Evolutionary conservation across 805 yeast genomes (phyloP), one percentile per base, ranked within the genome.

Genomic region (Scheffersomyces lignosus): DNA sequence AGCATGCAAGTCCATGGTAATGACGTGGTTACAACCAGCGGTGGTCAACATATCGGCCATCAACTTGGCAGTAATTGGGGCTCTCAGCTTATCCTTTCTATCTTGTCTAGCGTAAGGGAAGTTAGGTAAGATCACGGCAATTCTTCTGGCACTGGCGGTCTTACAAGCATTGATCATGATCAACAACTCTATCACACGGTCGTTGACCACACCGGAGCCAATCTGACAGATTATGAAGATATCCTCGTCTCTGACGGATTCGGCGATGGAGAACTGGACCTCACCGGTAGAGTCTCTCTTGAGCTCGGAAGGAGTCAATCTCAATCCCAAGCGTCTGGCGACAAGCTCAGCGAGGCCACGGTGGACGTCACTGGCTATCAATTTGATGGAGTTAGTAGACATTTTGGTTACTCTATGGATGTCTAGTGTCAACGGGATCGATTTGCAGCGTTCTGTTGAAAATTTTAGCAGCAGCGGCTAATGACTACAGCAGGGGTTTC

Each of bases 81-180:
- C 93, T 60, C 95, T 74, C 36, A 85, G 77, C 56, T 86, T 86
- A 58, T 86, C 95, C 64, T 86, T 86, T 58, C 87, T 75, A 58
- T 86, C 95, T 60, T 86, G 95, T 68, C 95, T 78, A n/a, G 93
- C 93, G 50, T 86, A 86, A 8, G 90, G 90, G 62, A 83, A 86
- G 57, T 80, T 84, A 36, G 95, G 93, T 46, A 86, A 75, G 13
- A 86, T 86, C 5, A 87, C 93, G 2, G 91, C 84, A 56, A 86
- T 82, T 57, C 88, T 75, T 57, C 93, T 75, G 14, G 91, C 93
- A 36, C 87, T 80, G 7, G 93, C 93, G 2, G 85, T 81, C 52
- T 81, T 81, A 60, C 91, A 86, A 13, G 93, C 91, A 53, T 83
- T 82, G 45, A 86, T 83, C 81, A 84, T 82, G 53, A 85, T 81